phyloP scores from a whole-genome alignment of 2,329 filamentous ascomycete species.

The Fusarium torulosum region DNA sequence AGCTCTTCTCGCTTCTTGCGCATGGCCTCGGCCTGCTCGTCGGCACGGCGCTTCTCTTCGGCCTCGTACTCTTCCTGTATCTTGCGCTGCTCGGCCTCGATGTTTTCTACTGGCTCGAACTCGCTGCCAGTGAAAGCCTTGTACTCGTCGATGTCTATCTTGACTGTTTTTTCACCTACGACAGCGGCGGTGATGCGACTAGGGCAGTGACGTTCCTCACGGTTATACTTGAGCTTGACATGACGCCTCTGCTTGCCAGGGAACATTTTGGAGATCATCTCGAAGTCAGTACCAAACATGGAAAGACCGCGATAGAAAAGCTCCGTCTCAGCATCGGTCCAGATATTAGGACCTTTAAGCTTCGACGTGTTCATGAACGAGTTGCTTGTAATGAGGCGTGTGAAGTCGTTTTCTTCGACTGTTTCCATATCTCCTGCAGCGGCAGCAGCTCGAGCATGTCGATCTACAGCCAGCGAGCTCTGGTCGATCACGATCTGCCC shows the following conservation, averaged over 20 bases:
- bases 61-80: slow-evolving; percentile 61
- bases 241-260: slow-evolving; percentile 76
- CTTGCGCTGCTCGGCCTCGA: slow-evolving; percentile 67
- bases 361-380: slow-evolving; percentile 74
- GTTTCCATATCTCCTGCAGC: slow-evolving; percentile 67
- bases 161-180: slow-evolving; percentile 67
- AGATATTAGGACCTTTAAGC: slow-evolving; percentile 72
- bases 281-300: slow-evolving; percentile 87
- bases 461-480: slow-evolving; percentile 74
- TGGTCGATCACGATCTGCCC: slow-evolving; percentile 80
- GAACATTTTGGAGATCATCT: slow-evolving; percentile 83
- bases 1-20: slow-evolving; percentile 63
- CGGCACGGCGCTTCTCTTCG: slow-evolving; percentile 57
- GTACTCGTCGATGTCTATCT: slow-evolving; percentile 72
- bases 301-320: slow-evolving; percentile 80
- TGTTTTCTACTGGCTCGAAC: slow-evolving; percentile 67
- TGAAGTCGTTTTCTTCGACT: slow-evolving; percentile 84
- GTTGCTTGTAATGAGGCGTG: slow-evolving; percentile 75
- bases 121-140: slow-evolving; percentile 65
- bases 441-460: slow-evolving; percentile 71
- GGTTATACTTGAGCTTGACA: slow-evolving; percentile 86
- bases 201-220: slow-evolving; percentile 78
- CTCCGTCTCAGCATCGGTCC: slow-evolving; percentile 78
- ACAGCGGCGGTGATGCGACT: slow-evolving; percentile 73
- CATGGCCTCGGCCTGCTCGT: slow-evolving; percentile 63